Evolutionary conservation across 441 rosid genomes (phyloP), one percentile per base, ranked within the genome.

Genomic region (Populus hybrid): DNA sequence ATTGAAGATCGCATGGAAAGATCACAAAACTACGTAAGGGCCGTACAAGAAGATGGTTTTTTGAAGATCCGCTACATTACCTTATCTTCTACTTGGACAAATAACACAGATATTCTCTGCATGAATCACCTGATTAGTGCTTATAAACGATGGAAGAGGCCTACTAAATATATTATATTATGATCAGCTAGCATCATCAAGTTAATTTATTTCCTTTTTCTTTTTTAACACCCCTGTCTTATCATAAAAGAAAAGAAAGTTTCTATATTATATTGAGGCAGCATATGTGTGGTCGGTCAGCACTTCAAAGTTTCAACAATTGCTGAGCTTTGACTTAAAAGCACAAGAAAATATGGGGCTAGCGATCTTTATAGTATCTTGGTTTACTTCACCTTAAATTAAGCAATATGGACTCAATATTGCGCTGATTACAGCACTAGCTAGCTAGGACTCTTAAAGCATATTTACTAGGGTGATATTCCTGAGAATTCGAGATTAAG

Each of bases 1-100:
- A 10, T 46, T 23, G 7, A 10, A 40, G 40, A 40, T 40, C 46
- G 19, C 16, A 30, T 4, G 46, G 32, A 30, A 35, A 64, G 21
- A 74, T 73, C 38, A 64, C 23, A 21, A 69, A n/a, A 34, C 74
- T 53, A 83, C 69, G 57, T 64, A 64, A 70, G 65, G 36, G 61
- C 82, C 78, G 85, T 70, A 80, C 81, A 46, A 68, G 36, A 70
- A 69, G 66, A 40, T 10, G 80, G 32, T 67, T 79, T 83, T 72
- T 72, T 79, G 73, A 80, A 78, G 82, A 81, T 79, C 78, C 50
- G 36, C 82, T 70, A 38, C 74, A 77, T 74, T 21, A 50, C 21
- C 65, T 36, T 36, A 35, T 70, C 38, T 11, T 35, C 7, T 36
- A 36, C 72, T 9, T 23, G 4, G 67, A n/a, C 67, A 24, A n/a